A percentile compares a stretch with the other conserved stretches of the same genome.
Conservation (phyloP, 345 rosid species). For the Moringa oleifera region DNA sequence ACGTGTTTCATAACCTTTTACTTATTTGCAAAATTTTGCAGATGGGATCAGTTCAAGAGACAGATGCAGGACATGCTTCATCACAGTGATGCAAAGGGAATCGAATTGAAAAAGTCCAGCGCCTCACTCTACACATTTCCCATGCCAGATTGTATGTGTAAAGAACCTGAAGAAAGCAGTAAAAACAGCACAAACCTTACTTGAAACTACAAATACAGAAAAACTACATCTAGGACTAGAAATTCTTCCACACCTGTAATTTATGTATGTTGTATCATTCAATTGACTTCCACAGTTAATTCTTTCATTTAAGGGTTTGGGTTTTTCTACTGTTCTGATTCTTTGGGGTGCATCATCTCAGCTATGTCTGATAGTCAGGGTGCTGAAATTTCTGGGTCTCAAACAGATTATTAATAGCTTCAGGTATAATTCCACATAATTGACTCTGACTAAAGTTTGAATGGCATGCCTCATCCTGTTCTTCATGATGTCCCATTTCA, state of each 20-base stretch:
- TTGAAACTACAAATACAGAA: background rate
- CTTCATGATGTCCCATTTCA: too few relatives aligned
- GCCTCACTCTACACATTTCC: constrained; percentile 84
- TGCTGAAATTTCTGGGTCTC: too few relatives aligned
- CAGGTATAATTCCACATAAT: too few relatives aligned
- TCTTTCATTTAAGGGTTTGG: constrained; percentile 7
- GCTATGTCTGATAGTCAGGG: background rate
- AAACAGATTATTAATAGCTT: too few relatives aligned
- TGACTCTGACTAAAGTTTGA: too few relatives aligned
- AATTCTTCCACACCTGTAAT: background rate
- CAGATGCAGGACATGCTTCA: constrained; percentile 79
- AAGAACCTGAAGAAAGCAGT: constrained; percentile 31
- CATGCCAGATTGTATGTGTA: constrained; percentile 96
- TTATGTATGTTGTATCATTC: constrained; percentile 3
- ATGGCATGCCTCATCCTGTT: too few relatives aligned
- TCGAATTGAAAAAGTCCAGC: constrained; percentile 58
- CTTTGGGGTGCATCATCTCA: constrained; percentile 11
- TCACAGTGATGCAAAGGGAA: constrained; percentile 70
- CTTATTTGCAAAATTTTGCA: constrained; percentile 5
- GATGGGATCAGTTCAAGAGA: constrained; percentile 80
- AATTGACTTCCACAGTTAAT: constrained; percentile 6
- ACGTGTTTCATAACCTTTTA: too few relatives aligned
- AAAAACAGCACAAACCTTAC: constrained; percentile 9
- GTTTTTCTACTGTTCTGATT: background rate
- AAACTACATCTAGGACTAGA: background rate